Base-by-base conservation (phyloP, 148 eudicot species). In the Cornus florida region DNA sequence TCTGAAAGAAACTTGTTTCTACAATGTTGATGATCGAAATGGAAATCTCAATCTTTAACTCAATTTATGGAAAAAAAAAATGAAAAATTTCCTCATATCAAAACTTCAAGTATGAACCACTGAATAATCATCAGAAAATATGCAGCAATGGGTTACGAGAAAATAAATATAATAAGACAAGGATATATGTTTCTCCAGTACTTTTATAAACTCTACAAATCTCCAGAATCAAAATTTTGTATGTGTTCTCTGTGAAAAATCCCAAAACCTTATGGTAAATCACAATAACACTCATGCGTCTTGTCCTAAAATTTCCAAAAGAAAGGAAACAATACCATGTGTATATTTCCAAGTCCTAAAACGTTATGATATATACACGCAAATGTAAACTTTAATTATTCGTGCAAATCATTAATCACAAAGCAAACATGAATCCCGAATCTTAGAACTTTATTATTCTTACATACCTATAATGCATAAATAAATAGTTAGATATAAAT, bases 21-120 rank as follows among this genome's bases (percentile, higher is more conserved):
- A 76, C 19, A 43, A 16, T 48, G 48, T 71, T 24, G 19, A 57
- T 23, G 60, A 23, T n/a, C n/a, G n/a, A n/a, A 71, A 32, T 71
- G 74, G n/a, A 71, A 48, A 71, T 23, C 7, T 48, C 59, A 35
- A 71, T 22, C 9, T 31, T 48, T 53, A 24, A 70, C 20, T 41
- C 53, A 70, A 38, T 20, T 17, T 6, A 10, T 48, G 13, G 20
- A 71, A 48, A 48, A 22, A 35, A 46, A 71, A 22, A 22, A n/a
- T 12, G 24, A 35, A 5, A 38, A 75, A 46, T 19, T 75, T 43
- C 78, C 39, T 17, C 14, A 23, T 41, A 22, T 31, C 20, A 48
- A 57, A 75, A 32, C 70, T 75, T 35, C 70, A 75, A 7, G 22
- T 69, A 41, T 24, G 39, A 67, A 48, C 62, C 24, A 46, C 32